These are phyloP conservation scores for Leptodontidium sp. DNA, from an alignment of 2,329 filamentous ascomycete genomes.

Conservation along the genomic window DNA sequence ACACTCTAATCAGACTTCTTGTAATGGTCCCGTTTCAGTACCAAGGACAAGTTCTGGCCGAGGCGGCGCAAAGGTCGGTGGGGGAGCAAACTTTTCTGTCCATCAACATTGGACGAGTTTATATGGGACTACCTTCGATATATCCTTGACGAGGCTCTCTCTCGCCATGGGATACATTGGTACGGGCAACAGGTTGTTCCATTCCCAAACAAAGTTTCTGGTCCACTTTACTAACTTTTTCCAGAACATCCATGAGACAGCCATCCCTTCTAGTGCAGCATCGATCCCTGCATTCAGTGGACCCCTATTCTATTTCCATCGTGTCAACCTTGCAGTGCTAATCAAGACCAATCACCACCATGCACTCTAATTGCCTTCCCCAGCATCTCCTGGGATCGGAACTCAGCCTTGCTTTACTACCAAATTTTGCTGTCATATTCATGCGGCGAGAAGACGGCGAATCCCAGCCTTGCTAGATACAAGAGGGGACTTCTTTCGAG, in stretches of 20 bases:
- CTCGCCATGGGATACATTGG: background rate
- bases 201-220: background rate
- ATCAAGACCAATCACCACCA: background rate
- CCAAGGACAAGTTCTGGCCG: background rate
- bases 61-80: background rate
- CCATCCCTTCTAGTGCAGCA: slow-evolving; percentile 3
- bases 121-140: background rate
- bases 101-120: background rate
- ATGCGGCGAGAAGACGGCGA: background rate
- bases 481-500: background rate
- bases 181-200: background rate
- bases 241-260: slow-evolving; percentile 23
- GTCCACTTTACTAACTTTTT: slow-evolving; percentile 27
- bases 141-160: background rate
- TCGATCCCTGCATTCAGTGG: slow-evolving; percentile 4
- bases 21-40: background rate
- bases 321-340: slow-evolving; percentile 1
- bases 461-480: background rate
- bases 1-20: background rate
- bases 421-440: background rate
- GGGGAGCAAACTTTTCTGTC: background rate
- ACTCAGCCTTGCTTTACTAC: slow-evolving; percentile 10
- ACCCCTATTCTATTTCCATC: background rate
- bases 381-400: background rate
- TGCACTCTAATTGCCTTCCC: background rate